Base-by-base conservation (phyloP, 2,329 filamentous ascomycete genomes). In the Botrytis elliptica region DNA sequence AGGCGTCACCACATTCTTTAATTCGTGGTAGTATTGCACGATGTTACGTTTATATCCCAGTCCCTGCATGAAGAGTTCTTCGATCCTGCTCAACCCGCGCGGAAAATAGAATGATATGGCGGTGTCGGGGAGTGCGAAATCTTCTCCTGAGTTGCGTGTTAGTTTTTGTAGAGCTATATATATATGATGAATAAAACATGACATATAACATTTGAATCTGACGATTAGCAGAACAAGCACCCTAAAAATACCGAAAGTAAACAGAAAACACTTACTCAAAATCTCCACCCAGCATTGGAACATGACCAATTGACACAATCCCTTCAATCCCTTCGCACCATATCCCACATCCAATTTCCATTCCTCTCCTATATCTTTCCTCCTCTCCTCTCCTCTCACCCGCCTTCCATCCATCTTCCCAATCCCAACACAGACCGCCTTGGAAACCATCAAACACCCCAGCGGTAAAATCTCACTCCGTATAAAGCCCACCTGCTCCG, bases 291-390 rank as follows among this genome's bases (percentile, higher is more conserved):
- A 55, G 25, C 36, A 68, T 18, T 57, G 22, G 55, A 68, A 68
- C 25, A 68, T 18, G 6, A 55, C 25, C 36, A 57, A 33, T 18
- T 68, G 65, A 57, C 65, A 68, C 65, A 68, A 42, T 3, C 65
- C 65, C 46, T 68, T 68, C 46, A 68, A 22, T 6, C 46, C 25
- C 36, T 55, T 68, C 16, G 0, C 16, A 40, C 52, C 65, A 68
- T 68, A 68, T 16, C 4, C 7, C 7, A 2, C 1, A 55, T 40
- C 46, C 9, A 68, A 55, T 1, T 5, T 5, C 65, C 65, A 68
- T n/a, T 55, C 49, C 12, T 16, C 49, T 16, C 14, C 22, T 5
- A 16, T 3, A 4, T 29, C 52, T 25, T 49, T 49, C 33, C 10
- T 55, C 25, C 49, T 55, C 49, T 55, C 49, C 49, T 55, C 49